Evolutionary conservation across 2,329 filamentous ascomycete species (phyloP), one percentile per base, ranked within the genome.

Genomic region (Fusarium continuum): DNA sequence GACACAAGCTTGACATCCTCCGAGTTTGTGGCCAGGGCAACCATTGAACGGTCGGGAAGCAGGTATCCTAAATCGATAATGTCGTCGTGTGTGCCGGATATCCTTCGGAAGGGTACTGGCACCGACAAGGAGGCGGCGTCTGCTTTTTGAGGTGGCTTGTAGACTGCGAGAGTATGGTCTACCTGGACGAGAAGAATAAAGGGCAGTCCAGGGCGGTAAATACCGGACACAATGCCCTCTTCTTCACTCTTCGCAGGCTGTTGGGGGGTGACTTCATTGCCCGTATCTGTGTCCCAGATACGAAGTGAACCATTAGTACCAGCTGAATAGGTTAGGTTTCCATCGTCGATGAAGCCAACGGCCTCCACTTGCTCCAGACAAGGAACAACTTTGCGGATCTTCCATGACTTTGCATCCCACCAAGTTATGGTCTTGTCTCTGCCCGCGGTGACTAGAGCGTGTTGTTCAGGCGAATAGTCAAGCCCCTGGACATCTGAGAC

Each of bases 21-120:
- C 0, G 93, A 92, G 75, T 99, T 99, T 3, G 94, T 98, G 7
- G 94, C 95, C 22, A 99, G 80, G 6, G 95, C 96, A 61, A 99
- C 83, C 46, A 96, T 79, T 4, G 92, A 94, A 54, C 86, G 87
- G 69, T 96, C 89, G 0, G 88, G 86, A 2, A 95, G 87, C 50
- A 98, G 82, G 71, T 95, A 97, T 25, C 90, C 91, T 28, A 99
- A 80, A 73, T 99, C 96, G 67, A 99, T 97, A 47, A 99, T 93
- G 75, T 99, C 95, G 74, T 99, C 96, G 75, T 98, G 93, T 7
- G 95, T 97, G 48, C 95, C 96, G 5, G 94, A 97, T 67, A 99
- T 96, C 38, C 92, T 87, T 67, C 91, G 87, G 38, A 91, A 83
- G 1, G 78, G 91, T 72, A 77, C 80, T 70, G 73, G 82, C 64